Evolutionary conservation across 441 rosid genomes (phyloP), one percentile per base, ranked within the genome.

Genomic region (Kokia cookei): DNA sequence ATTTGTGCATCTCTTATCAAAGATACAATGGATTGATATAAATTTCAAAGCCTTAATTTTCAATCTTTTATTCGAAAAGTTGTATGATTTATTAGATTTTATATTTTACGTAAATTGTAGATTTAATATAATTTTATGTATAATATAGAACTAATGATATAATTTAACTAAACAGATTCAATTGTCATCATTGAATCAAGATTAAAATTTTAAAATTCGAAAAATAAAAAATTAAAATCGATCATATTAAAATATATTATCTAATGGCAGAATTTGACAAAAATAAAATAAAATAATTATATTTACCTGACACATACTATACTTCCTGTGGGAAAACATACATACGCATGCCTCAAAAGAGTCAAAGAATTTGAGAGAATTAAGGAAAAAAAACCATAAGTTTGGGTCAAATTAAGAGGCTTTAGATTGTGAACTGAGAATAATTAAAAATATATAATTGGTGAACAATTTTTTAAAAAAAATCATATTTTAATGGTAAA

Each of bases 391-490:
- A 66, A 43, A 48, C 22, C n/a, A 73, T 26, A 75, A 62, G 75
- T 82, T 80, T 84, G 72, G 69, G 93, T 87, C 93, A 89, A 87
- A 60, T 15, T 60, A 60, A 89, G 90, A 89, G 82, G 93, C 78
- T 80, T 80, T 86, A 82, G 71, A 81, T 32, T 26, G 13, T 6
- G 3, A 69, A 73, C 37, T 26, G 76, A 65, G 15, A 22, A 57
- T 57, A 57, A 42, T 9, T 42, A 50, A 14, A 15, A 14, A 50
- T 50, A 50, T 50, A 74, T 24, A 50, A 78, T 43, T 53, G 64
- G 22, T 29, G 10, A 35, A 62, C 24, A 54, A 54, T 42, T 42
- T 32, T 29, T 29, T 42, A 10, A 42, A 42, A 42, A 42, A 40
- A 42, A 42, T 42, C 47, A 29, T 29, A 29, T 58, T 5, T 50